Evolutionary conservation across 2,329 filamentous ascomycete genomes (phyloP).

Genomic region (Neocatenulostroma microsporum): DNA sequence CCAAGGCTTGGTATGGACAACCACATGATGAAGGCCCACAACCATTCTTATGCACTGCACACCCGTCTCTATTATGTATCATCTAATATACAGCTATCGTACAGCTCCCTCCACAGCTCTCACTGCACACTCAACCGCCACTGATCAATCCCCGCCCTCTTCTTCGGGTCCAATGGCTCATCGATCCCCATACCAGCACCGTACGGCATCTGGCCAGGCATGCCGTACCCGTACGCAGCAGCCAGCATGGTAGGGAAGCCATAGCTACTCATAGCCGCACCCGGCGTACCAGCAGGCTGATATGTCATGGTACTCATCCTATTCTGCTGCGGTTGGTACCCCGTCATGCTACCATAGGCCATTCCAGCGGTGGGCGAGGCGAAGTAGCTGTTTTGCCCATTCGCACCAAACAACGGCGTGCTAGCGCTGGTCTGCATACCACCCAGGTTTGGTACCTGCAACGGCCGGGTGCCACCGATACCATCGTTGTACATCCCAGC

Average conservation of each 20-base stretch:
- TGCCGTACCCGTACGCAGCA: conserved; percentile 10
- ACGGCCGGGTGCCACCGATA: conserved; percentile 10
- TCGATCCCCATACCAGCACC: conserved; percentile 14
- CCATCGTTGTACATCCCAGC: conserved; percentile 18
- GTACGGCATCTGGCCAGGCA: conserved; percentile 7
- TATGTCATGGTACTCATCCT: conserved; percentile 5
- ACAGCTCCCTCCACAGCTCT: too few species aligned
- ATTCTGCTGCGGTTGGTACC: conserved; percentile 7
- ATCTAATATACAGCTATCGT: too few species aligned
- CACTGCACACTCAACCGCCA: conserved; percentile 45
- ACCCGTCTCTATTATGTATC: too few species aligned
- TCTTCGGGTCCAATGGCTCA: conserved; percentile 40
- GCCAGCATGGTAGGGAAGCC: conserved; percentile 8
- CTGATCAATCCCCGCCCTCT: conserved; percentile 51
- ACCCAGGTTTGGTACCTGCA: conserved; percentile 1
- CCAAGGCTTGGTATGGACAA: too few species aligned
- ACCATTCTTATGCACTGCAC: too few species aligned
- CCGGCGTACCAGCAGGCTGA: conserved; percentile 1
- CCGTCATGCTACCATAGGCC: conserved; percentile 2
- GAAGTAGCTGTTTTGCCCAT: conserved; percentile 16
- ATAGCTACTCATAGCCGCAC: conserved; percentile 7
- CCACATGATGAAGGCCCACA: too few species aligned
- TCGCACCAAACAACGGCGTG: conserved; percentile 15
- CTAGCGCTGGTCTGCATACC: conserved; percentile 9
- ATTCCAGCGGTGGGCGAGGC: conserved; percentile 20